phyloP scores from a whole-genome alignment of 2,329 filamentous ascomycete species.

The Sclerotinia glacialis region DNA sequence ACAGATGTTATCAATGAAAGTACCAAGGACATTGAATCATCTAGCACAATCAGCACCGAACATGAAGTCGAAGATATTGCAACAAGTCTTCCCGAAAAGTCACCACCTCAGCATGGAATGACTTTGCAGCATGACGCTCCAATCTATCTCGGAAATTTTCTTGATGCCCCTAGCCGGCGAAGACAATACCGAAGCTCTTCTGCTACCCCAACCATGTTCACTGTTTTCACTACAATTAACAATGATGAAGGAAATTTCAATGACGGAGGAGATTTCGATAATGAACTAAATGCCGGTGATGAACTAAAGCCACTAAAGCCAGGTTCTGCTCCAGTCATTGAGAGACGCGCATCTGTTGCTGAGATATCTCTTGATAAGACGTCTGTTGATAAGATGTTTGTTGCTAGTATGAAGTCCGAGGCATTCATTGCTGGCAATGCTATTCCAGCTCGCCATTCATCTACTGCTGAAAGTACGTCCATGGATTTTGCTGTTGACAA shows the following conservation, averaged over 20 bases:
- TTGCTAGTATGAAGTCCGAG: too few relatives aligned
- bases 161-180: background rate
- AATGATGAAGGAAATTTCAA: background rate
- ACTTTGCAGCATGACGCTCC: background rate
- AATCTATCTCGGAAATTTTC: background rate
- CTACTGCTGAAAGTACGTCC: background rate
- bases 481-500: background rate
- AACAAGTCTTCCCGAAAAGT: background rate
- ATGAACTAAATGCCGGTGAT: too few relatives aligned
- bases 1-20: background rate
- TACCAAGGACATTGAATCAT: too few relatives aligned
- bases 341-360: background rate
- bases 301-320: background rate
- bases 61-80: background rate
- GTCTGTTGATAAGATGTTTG: too few relatives aligned
- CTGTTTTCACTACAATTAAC: too few relatives aligned
- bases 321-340: background rate
- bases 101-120: background rate
- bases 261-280: too few relatives aligned
- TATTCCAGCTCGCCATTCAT: background rate
- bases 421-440: background rate
- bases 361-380: background rate
- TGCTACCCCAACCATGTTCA: background rate
- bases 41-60: background rate
- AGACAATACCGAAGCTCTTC: constrained; percentile 11